phyloP scores from a whole-genome alignment of 2,329 filamentous ascomycete species.

The Myriosclerotinia curreyana region DNA sequence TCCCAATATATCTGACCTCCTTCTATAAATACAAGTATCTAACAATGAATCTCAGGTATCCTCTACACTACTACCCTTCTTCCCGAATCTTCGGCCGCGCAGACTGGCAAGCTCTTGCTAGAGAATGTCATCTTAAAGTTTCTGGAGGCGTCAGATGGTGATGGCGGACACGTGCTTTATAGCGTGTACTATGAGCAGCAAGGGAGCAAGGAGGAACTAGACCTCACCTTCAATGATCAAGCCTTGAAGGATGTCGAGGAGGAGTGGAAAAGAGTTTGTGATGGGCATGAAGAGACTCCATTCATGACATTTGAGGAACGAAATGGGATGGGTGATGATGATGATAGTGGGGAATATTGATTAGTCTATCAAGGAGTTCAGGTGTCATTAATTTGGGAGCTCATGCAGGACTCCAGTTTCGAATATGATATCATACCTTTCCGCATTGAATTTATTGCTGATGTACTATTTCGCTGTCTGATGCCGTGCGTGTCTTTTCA shows the following conservation, averaged over 20 bases:
- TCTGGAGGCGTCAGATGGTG: constrained; percentile 39
- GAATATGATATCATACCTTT: constrained; percentile 12
- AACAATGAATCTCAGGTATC: constrained; percentile 37
- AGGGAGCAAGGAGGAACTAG: constrained; percentile 47
- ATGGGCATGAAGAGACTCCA: constrained; percentile 35
- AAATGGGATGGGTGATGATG: constrained; percentile 58
- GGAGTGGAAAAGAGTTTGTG: constrained; percentile 62
- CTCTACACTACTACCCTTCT: constrained; percentile 37
- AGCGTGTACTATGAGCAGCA: constrained; percentile 56
- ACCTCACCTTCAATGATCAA: constrained; percentile 71
- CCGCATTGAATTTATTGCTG: neutral
- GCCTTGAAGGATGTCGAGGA: constrained; percentile 63
- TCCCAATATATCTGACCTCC: constrained; percentile 22
- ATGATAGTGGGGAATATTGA: constrained; percentile 45
- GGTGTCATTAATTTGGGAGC: neutral
- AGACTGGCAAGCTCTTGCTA: constrained; percentile 28
- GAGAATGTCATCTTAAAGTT: constrained; percentile 19
- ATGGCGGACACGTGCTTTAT: constrained; percentile 45
- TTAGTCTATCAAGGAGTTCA: neutral
- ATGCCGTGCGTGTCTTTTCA: neutral
- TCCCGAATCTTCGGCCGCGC: constrained; percentile 20
- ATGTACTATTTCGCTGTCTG: neutral
- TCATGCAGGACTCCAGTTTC: constrained; percentile 7
- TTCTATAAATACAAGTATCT: constrained; percentile 27
- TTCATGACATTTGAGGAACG: constrained; percentile 82